Evolutionary conservation across 345 rosid species (phyloP), one percentile per base, ranked within the genome.

Genomic region (Syzygium aromaticum): DNA sequence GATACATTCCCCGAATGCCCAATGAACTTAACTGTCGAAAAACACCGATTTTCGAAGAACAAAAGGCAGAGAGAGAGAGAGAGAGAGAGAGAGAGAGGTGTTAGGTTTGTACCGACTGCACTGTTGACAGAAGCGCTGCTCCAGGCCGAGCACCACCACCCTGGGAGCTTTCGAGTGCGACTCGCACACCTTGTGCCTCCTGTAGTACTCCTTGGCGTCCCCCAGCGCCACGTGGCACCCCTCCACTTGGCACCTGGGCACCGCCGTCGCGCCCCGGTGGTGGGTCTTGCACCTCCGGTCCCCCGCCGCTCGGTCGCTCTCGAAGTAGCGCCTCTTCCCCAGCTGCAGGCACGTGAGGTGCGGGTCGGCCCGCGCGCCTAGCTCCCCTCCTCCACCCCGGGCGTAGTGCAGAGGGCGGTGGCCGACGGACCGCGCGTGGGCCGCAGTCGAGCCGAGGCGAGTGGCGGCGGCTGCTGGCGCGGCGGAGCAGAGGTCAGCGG

Each of bases 81-180:
- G 77, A n/a, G 77, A 64, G 77, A 67, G 78, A 67, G 77, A 67
- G 23, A 33, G 49, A 9, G 78, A 30, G 43, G 82, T 1, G 49
- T 38, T 38, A 17, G 52, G 73, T 40, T 11, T 54, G 21, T 89
- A 94, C 99, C 98, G 92, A 92, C 99, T 96, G 90, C 99, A 96
- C 89, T 96, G 98, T 90, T 96, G 99, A 87, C 99, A 96, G 88
- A 96, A 96, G 7, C 99, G 93, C 87, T 95, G 96, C 87, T 94
- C 95, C 54, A 94, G 49, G 87, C 99, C 99, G 33, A 87, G 84
- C 78, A 96, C 98, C 80, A 88, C 57, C 4, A 94, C 99, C 87
- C 89, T 93, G 25, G 97, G 94, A 88, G 94, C 93, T 89, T 96
- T 95, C 1, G 99, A 92, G 89, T 96, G 99, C 88, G 88, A 89